These are phyloP conservation scores for Takashimella tepidaria DNA, from an alignment of 1,284 basidiomycete genomes.

Conservation along the genomic window DNA sequence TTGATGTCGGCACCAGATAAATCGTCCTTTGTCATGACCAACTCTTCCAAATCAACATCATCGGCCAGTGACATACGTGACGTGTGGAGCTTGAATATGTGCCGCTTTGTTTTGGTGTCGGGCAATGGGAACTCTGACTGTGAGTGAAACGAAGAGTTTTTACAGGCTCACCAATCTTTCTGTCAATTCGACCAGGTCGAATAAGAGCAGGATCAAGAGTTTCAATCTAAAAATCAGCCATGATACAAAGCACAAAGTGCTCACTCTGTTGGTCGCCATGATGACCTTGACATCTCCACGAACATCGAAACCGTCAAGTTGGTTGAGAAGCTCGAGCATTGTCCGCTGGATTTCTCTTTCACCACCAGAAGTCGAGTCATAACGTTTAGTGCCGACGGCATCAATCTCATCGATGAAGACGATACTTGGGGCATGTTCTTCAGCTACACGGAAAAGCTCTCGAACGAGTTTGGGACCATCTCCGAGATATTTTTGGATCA, in stretches of 20 bases:
- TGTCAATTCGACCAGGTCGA: slow-evolving; percentile 95
- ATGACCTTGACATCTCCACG: slow-evolving; percentile 94
- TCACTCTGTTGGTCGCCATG: slow-evolving; percentile 49
- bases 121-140: slow-evolving; percentile 81
- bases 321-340: slow-evolving; percentile 95
- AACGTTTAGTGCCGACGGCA: slow-evolving; percentile 93
- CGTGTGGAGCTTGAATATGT: slow-evolving; percentile 97
- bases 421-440: slow-evolving; percentile 96
- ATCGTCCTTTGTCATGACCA: slow-evolving; percentile 94
- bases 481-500: slow-evolving; percentile 98
- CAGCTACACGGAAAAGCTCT: slow-evolving; percentile 93
- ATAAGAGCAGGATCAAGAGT: slow-evolving; percentile 94
- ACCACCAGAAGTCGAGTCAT: slow-evolving; percentile 95
- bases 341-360: slow-evolving; percentile 99
- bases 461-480: slow-evolving; percentile 99
- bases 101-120: slow-evolving; percentile 92
- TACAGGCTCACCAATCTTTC: slow-evolving; percentile 68
- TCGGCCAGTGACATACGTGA: slow-evolving; percentile 86
- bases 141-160: background rate
- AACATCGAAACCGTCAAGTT: slow-evolving; percentile 98
- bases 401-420: slow-evolving; percentile 99
- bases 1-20: slow-evolving; percentile 97
- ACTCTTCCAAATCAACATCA: slow-evolving; percentile 95
- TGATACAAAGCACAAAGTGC: slow-evolving; percentile 5
- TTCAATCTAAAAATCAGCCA: slow-evolving; percentile 74